A percentile compares a stretch with the other conserved stretches of the same genome.
Conservation (phyloP, 2,329 filamentous ascomycete genomes). For the Aspergillus awamori region DNA sequence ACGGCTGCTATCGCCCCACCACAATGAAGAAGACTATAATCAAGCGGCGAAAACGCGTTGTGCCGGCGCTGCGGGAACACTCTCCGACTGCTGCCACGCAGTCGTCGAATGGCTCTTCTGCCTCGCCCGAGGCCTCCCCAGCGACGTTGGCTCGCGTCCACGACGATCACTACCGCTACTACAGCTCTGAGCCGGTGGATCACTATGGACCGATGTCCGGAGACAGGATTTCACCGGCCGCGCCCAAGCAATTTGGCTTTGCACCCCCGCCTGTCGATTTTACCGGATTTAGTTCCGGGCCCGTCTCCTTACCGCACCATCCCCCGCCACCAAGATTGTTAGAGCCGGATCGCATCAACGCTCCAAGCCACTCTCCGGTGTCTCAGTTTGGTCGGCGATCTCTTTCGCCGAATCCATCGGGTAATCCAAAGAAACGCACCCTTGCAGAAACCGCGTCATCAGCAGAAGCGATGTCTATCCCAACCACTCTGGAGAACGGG, state of each 20-base stretch:
- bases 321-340: constrained; percentile 34
- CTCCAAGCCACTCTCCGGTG: constrained; percentile 29
- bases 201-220: constrained; percentile 50
- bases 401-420: constrained; percentile 34
- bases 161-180: constrained; percentile 40
- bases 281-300: constrained; percentile 47
- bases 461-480: constrained; percentile 30
- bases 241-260: constrained; percentile 36
- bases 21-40: constrained; percentile 99
- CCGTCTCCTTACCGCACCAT: constrained; percentile 36
- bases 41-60: constrained; percentile 91
- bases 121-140: constrained; percentile 45
- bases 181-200: constrained; percentile 37
- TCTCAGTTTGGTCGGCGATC: constrained; percentile 37
- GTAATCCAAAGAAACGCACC: constrained; percentile 40
- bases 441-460: constrained; percentile 37
- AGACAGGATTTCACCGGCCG: constrained; percentile 45
- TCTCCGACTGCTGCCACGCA: constrained; percentile 45
- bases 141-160: constrained; percentile 33
- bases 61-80: constrained; percentile 68
- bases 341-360: constrained; percentile 34
- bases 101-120: constrained; percentile 47
- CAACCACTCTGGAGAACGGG: constrained; percentile 36
- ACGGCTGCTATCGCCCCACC: constrained; percentile 87
- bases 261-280: constrained; percentile 55